phyloP scores from a whole-genome alignment of 345 rosid genomes.

The Camelina neglecta region DNA sequence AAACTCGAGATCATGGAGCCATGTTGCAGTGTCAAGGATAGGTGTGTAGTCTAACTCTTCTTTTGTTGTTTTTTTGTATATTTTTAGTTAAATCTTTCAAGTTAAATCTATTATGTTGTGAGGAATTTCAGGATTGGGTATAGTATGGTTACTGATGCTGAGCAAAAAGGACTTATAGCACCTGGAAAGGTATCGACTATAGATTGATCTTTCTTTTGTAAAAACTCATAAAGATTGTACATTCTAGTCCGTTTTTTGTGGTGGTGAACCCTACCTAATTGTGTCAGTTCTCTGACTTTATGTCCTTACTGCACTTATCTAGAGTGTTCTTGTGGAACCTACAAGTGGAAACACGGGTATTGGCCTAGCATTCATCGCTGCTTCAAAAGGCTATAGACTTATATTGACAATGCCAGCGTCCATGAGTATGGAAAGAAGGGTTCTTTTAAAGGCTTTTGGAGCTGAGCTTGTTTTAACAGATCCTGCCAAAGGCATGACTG shows the following conservation, averaged over 20 bases:
- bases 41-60: constrained; percentile 46
- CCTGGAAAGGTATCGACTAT: constrained; percentile 74
- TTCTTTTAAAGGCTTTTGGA: constrained; percentile 85
- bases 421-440: constrained; percentile 87
- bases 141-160: constrained; percentile 94
- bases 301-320: constrained; percentile 10
- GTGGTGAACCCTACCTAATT: background rate
- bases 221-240: background rate
- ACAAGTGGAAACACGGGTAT: constrained; percentile 97
- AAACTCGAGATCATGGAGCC: constrained; percentile 97
- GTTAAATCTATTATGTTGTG: background rate
- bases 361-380: constrained; percentile 85
- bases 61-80: constrained; percentile 5
- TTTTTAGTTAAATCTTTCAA: background rate
- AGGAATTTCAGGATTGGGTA: constrained; percentile 74
- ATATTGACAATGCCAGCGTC: constrained; percentile 84
- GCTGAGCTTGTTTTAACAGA: constrained; percentile 86
- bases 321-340: constrained; percentile 87
- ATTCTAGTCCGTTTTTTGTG: background rate
- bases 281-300: constrained; percentile 20
- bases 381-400: constrained; percentile 75
- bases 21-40: constrained; percentile 89
- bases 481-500: constrained; percentile 80
- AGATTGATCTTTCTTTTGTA: constrained; percentile 8
- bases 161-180: constrained; percentile 70